Percentiles rank a stretch among this genome's conserved stretches.
Evolutionary conservation across 306 rosid species (phyloP).

Genomic region (Corylus heterophylla): DNA sequence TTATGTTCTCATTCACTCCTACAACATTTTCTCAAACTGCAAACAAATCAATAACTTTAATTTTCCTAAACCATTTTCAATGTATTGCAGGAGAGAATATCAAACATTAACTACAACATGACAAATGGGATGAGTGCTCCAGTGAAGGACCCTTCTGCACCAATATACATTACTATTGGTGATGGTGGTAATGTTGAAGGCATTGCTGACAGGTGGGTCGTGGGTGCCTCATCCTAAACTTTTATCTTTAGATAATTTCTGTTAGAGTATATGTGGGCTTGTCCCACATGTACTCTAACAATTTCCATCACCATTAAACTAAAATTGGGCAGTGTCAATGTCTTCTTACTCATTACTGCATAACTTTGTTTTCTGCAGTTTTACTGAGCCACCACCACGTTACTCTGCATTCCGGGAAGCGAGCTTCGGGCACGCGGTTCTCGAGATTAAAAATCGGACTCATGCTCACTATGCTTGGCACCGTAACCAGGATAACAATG

Average conservation of each 20-base stretch:
- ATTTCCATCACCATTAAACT: background rate
- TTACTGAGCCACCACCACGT: conserved; percentile 25
- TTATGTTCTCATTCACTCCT: background rate
- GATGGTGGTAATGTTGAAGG: conserved; percentile 33
- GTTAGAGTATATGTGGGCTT: too few species aligned
- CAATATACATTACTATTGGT: conserved; percentile 27
- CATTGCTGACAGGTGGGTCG: conserved; percentile 13
- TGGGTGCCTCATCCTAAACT: background rate
- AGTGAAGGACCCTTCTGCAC: conserved; percentile 25
- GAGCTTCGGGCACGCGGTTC: conserved; percentile 31
- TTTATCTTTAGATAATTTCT: background rate
- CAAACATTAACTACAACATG: conserved; percentile 22
- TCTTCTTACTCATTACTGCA: background rate
- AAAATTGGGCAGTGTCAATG: background rate
- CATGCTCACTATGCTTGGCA: conserved; percentile 35
- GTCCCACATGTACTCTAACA: too few species aligned
- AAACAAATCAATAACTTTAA: background rate
- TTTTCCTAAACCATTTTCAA: background rate
- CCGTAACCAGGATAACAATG: conserved; percentile 20
- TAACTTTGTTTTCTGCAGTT: conserved; percentile 3
- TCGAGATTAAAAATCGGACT: conserved; percentile 30
- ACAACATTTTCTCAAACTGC: background rate
- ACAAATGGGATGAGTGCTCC: conserved; percentile 24
- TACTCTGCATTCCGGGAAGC: conserved; percentile 29
- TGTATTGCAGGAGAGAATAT: conserved; percentile 11